These are phyloP conservation scores for Megacollybia platyphylla DNA, from an alignment of 1,284 basidiomycete species.

Conservation along the genomic window DNA sequence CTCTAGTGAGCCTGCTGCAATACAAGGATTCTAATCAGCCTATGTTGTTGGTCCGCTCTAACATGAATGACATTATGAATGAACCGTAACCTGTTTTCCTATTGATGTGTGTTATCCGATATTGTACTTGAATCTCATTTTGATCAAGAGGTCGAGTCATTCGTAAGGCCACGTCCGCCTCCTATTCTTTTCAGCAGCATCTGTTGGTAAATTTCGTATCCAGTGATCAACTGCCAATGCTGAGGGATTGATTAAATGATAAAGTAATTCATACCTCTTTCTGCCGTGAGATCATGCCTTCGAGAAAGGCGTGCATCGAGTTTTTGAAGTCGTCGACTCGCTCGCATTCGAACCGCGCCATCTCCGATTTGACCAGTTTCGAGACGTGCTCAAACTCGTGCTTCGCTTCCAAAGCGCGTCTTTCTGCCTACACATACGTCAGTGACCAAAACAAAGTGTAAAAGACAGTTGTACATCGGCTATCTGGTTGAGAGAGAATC, in stretches of 20 bases:
- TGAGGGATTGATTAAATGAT: neutral
- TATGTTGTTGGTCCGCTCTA: no score
- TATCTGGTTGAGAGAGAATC: conserved; percentile 60
- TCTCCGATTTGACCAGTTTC: conserved; percentile 81
- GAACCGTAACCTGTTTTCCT: no score
- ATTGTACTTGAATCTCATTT: no score
- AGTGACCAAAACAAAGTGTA: conserved; percentile 5
- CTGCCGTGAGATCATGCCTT: conserved; percentile 74
- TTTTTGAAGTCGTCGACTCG: conserved; percentile 83
- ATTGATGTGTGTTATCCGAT: no score
- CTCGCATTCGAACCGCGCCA: conserved; percentile 89
- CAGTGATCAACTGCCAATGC: conserved; percentile 38
- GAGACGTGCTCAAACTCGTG: conserved; percentile 84
- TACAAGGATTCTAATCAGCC: no score
- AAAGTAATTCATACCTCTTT: conserved; percentile 47
- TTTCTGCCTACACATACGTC: conserved; percentile 51
- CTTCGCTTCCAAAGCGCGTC: conserved; percentile 68
- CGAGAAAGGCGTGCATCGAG: conserved; percentile 64
- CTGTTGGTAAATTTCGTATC: conserved; percentile 70
- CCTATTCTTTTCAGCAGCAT: conserved; percentile 39
- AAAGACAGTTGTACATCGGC: conserved; percentile 47
- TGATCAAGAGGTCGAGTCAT: no score
- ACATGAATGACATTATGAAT: no score
- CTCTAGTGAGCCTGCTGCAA: no score
- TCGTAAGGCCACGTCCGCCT: conserved; percentile 10